phyloP scores from a whole-genome alignment of 2,329 filamentous ascomycete genomes.

The Monilinia polystroma region DNA sequence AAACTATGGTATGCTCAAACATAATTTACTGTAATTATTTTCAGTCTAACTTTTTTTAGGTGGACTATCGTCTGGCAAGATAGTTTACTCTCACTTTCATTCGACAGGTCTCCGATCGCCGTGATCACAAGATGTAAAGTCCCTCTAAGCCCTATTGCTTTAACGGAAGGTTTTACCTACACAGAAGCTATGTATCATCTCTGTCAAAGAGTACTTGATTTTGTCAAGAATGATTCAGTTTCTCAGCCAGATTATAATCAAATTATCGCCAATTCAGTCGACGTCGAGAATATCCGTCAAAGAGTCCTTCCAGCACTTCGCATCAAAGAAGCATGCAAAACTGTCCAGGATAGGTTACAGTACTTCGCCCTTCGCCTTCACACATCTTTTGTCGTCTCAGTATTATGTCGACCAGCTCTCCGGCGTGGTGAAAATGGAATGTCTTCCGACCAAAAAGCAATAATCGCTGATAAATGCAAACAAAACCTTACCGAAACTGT shows the following conservation, averaged over 20 bases:
- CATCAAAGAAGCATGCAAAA: constrained; percentile 62
- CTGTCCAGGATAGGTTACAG: constrained; percentile 61
- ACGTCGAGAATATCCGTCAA: constrained; percentile 43
- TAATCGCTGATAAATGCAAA: constrained; percentile 59
- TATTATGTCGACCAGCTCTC: constrained; percentile 62
- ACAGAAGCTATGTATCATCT: constrained; percentile 66
- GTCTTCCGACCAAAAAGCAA: constrained; percentile 50
- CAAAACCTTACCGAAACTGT: constrained; percentile 63
- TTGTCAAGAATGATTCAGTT: constrained; percentile 36
- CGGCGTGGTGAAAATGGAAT: constrained; percentile 53
- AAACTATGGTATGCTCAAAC: constrained; percentile 36
- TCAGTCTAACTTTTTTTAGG: constrained; percentile 38
- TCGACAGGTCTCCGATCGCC: constrained; percentile 65
- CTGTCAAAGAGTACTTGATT: constrained; percentile 57
- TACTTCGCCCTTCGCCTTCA: constrained; percentile 64
- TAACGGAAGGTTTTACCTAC: constrained; percentile 54
- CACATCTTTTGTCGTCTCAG: constrained; percentile 64
- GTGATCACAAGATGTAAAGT: constrained; percentile 45
- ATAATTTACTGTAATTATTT: neutral
- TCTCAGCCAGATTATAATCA: constrained; percentile 41
- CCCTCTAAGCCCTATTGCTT: constrained; percentile 55
- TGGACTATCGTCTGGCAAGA: constrained; percentile 68
- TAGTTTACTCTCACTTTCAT: constrained; percentile 63
- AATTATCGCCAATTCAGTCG: constrained; percentile 58
- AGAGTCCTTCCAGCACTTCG: constrained; percentile 55